Percentiles rank a stretch among this genome's conserved stretches.
Evolutionary conservation across 352 stramenopile genomes (phyloP).

Genomic region (Phytophthora crassamura): DNA sequence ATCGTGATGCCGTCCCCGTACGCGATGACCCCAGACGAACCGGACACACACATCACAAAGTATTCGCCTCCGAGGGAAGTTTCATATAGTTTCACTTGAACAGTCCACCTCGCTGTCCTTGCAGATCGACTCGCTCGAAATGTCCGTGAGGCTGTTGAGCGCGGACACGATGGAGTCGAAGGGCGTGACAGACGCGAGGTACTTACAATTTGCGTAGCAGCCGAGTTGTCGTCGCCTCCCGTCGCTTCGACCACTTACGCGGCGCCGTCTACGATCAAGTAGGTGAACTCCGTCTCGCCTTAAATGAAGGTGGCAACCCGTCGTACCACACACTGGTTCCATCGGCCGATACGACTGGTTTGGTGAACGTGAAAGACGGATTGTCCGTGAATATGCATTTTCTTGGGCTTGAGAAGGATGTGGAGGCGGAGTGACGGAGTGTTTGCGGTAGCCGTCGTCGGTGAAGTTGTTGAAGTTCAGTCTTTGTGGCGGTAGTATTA

Average conservation of each 20-base stretch:
- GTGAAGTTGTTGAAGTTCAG: no score
- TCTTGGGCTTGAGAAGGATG: no score
- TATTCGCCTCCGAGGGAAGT: conserved; percentile 11
- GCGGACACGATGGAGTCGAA: conserved; percentile 35
- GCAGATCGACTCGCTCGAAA: conserved; percentile 14
- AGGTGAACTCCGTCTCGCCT: conserved; percentile 14
- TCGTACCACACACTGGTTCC: conserved; percentile 25
- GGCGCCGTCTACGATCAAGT: conserved; percentile 25
- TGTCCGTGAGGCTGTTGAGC: conserved; percentile 15
- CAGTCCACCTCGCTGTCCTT: conserved; percentile 18
- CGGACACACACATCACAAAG: conserved; percentile 14
- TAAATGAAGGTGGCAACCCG: conserved; percentile 20
- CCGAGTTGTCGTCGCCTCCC: background rate
- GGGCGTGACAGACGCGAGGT: background rate
- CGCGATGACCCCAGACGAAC: conserved; percentile 11
- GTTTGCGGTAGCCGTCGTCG: no score
- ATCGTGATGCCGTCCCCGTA: conserved; percentile 19
- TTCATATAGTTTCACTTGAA: conserved; percentile 12
- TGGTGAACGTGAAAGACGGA: conserved; percentile 40
- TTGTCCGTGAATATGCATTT: conserved; percentile 26
- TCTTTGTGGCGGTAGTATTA: no score
- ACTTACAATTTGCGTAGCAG: background rate
- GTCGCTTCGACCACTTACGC: conserved; percentile 21
- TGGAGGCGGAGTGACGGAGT: no score
- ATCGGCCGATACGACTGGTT: conserved; percentile 18